Evolutionary conservation across 2,329 filamentous ascomycete species (phyloP), one percentile per base, ranked within the genome.

Genomic region (Hypoxylon sp.): DNA sequence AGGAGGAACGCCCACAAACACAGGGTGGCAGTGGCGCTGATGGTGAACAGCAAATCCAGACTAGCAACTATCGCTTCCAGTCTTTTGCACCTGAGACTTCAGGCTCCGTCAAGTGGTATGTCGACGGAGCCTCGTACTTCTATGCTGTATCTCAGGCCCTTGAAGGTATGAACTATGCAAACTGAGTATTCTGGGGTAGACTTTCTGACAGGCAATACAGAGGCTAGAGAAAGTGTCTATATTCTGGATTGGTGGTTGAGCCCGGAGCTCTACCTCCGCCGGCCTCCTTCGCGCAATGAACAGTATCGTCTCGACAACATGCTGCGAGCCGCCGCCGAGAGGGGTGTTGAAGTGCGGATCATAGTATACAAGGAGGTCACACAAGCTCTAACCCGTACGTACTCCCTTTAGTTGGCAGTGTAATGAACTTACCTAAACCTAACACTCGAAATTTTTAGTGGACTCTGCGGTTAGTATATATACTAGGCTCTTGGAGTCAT

Each of bases 361-460:
- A 94, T 97, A 58, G 93, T 97, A 10, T 97, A 97, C 82, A 97
- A 97, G 81, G 94, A 98, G 80, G 92, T 95, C 6, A 89, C 91
- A 2, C 91, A 93, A 75, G 92, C 93, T 41, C 81, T 97, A 75
- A 94, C 92, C 43, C 84, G 91, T 93, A 85, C 86, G 91, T 88
- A 23, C n/a, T 13, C n/a, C 23, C 34, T 51, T 59, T 17, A 1
- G 32, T 6, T 13, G 10, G n/a, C 19, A 59, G 7, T 38, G 17
- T 23, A 36, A 50, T 32, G 25, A 55, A 11, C 32, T 56, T 11
- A 34, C 32, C 62, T 70, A 61, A 70, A 34, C 32, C 62, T 70
- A 61, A 70, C 53, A 34, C 25, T 9, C 4, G 28, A 11, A 2
- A 14, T 23, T n/a, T 11, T 36, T 17, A 79, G 79, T 83, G 56